A percentile compares a stretch with the other conserved stretches of the same genome.
These are phyloP conservation scores for Westerdykella sp. DNA, from an alignment of 2,329 filamentous ascomycete species.

Conservation along the genomic window DNA sequence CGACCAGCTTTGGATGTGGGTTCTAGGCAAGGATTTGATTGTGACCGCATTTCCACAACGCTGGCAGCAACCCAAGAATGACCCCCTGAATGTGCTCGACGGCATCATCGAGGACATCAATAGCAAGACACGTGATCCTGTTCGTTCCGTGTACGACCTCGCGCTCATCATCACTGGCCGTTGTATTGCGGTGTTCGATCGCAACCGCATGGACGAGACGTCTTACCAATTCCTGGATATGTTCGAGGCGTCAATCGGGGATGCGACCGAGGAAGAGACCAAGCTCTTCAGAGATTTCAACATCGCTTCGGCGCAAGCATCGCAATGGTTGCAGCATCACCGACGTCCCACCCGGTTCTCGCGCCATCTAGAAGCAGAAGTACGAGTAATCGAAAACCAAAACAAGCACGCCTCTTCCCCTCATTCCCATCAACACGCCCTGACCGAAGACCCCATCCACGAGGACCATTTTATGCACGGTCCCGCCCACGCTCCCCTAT, in stretches of 20 bases:
- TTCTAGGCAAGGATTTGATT: slow-evolving; percentile 53
- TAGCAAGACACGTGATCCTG: slow-evolving; percentile 55
- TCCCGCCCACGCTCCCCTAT: slow-evolving; percentile 33
- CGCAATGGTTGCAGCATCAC: slow-evolving; percentile 49
- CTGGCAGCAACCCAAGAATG: slow-evolving; percentile 56
- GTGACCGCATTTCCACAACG: slow-evolving; percentile 55
- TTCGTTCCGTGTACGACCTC: slow-evolving; percentile 57
- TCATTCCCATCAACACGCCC: slow-evolving; percentile 26
- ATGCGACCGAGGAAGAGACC: slow-evolving; percentile 46
- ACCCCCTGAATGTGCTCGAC: slow-evolving; percentile 58
- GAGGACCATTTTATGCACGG: slow-evolving; percentile 21
- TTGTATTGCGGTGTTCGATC: slow-evolving; percentile 56
- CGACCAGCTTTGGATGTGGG: slow-evolving; percentile 63
- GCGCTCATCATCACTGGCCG: slow-evolving; percentile 56
- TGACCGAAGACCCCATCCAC: slow-evolving; percentile 16
- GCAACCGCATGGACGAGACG: slow-evolving; percentile 52
- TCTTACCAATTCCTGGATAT: slow-evolving; percentile 61
- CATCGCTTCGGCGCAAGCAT: slow-evolving; percentile 51
- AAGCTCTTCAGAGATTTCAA: slow-evolving; percentile 58
- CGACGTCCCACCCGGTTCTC: slow-evolving; percentile 38
- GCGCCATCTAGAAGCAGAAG: slow-evolving; percentile 31
- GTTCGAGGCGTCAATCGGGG: slow-evolving; percentile 59
- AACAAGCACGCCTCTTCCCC: slow-evolving; percentile 20
- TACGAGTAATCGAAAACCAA: slow-evolving; percentile 26
- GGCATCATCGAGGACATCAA: slow-evolving; percentile 60